Base-by-base conservation (phyloP, 208 protist genomes). In the Angomonas ambiguus region DNA sequence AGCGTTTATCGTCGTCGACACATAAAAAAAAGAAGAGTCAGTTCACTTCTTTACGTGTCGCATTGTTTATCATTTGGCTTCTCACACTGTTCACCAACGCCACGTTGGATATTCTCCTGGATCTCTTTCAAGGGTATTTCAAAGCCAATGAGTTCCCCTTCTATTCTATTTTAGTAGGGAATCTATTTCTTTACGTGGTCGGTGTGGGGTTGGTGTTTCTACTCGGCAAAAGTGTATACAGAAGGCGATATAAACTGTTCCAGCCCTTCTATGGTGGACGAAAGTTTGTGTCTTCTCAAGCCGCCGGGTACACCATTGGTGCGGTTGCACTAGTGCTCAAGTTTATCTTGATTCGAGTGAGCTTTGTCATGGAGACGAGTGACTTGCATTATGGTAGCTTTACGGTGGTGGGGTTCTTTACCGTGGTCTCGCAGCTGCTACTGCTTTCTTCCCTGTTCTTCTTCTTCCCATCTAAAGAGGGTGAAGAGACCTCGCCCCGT, bases 181-280 rank as follows among this genome's bases (percentile, higher is more conserved):
- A 59, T 25, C 59, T 74, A 11, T 25, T 79, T 62, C 53, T 89
- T 0, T 65, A 83, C 51, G 31, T 77, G 11, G 34, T 83, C 5
- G 76, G 74, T 42, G 63, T 67, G 0, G 11, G 74, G n/a, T 11
- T 85, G 31, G 71, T 65, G 18, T 38, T 71, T 10, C 42, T 89
- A 1, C 65, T 88, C 4, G 83, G 83, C 35, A 62, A 75, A 24
- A 20, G 71, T n/a, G 76, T 75, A 0, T 53, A 76, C 28, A 55
- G 55, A 41, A 5, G 13, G 4, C 63, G 69, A 25, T 95, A 87
- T 66, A 62, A 28, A 28, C 58, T 90, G 2, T 93, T 89, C 55
- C 76, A 91, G 63, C 86, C 85, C 10, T 93, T 93, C 48, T 45
- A 69, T 11, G 87, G 84, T 11, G 87, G 85, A 1, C 72, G 81